A percentile compares a stretch with the other conserved stretches of the same genome.
These are phyloP conservation scores for Hondaea fermentalgiana DNA, from an alignment of 108 stramenopile species.

Conservation along the genomic window DNA sequence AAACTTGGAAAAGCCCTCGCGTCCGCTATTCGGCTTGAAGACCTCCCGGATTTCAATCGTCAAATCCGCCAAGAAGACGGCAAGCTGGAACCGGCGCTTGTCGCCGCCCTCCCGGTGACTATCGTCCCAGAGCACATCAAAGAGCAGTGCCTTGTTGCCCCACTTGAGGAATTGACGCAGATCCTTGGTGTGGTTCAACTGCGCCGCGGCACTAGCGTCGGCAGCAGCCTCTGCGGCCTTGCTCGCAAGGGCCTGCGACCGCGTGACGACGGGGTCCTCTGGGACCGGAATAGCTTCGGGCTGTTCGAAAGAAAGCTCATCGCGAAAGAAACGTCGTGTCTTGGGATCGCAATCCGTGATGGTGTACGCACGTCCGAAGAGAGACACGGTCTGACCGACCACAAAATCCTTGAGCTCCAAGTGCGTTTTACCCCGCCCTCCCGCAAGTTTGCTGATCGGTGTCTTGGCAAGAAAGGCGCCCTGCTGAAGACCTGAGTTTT, in stretches of 20 bases:
- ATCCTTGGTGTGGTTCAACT: neutral
- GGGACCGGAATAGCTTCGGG: neutral
- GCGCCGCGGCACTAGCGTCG: constrained; percentile 10
- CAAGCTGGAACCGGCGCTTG: constrained; percentile 35
- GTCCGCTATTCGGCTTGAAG: constrained; percentile 19
- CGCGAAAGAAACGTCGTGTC: neutral
- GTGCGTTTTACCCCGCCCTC: neutral
- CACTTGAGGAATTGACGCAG: neutral
- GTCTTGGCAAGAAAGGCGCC: neutral
- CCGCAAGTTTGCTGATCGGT: neutral
- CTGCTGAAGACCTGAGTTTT: neutral
- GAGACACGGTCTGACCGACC: neutral
- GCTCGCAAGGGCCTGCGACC: neutral
- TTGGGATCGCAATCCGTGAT: neutral
- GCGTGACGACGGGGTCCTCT: neutral
- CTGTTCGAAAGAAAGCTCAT: neutral
- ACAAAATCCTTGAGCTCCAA: neutral
- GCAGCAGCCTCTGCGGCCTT: neutral
- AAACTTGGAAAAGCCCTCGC: neutral
- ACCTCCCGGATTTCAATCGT: constrained; percentile 48
- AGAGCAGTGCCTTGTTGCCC: constrained; percentile 34
- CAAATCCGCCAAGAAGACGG: constrained; percentile 45
- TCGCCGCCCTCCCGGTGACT: constrained; percentile 36
- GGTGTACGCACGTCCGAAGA: neutral
- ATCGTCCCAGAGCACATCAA: constrained; percentile 49